phyloP scores from a whole-genome alignment of 805 yeast species.

The Saccharomyces mikatae region DNA sequence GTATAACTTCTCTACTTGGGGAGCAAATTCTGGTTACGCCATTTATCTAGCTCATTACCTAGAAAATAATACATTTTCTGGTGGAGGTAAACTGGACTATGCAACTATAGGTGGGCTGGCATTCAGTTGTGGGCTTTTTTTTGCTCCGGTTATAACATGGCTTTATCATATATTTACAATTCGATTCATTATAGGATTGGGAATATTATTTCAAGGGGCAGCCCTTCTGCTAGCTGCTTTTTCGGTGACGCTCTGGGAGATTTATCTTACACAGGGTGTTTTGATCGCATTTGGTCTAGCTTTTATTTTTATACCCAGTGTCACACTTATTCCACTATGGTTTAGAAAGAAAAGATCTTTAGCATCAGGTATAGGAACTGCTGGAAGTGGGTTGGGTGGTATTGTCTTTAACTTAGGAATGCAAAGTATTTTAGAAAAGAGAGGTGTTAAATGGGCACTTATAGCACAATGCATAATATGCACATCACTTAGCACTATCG shows the following conservation, averaged over 20 bases:
- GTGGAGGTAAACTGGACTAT: constrained; percentile 42
- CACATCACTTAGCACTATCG: constrained; percentile 27
- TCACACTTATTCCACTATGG: constrained; percentile 49
- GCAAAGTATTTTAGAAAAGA: constrained; percentile 28
- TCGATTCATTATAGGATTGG: constrained; percentile 35
- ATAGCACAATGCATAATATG: constrained; percentile 34
- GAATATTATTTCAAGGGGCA: constrained; percentile 40
- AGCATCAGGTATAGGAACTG: constrained; percentile 33
- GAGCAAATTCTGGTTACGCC: constrained; percentile 49
- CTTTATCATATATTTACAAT: constrained; percentile 39
- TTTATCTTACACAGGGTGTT: constrained; percentile 50
- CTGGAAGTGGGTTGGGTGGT: constrained; percentile 41
- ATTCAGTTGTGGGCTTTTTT: constrained; percentile 43
- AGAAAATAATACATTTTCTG: constrained; percentile 36
- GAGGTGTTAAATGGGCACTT: constrained; percentile 31
- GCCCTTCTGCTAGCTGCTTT: constrained; percentile 47
- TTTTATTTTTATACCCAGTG: constrained; percentile 38
- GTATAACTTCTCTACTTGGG: constrained; percentile 47
- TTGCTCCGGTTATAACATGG: constrained; percentile 43
- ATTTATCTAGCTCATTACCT: constrained; percentile 45
- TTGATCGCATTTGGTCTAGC: constrained; percentile 48
- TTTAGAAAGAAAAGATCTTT: constrained; percentile 41
- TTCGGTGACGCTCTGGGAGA: constrained; percentile 45
- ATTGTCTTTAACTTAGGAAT: constrained; percentile 34
- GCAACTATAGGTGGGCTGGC: constrained; percentile 53